Evolutionary conservation across 1,284 basidiomycete genomes (phyloP).

Genomic region (Volvariella surrecta): DNA sequence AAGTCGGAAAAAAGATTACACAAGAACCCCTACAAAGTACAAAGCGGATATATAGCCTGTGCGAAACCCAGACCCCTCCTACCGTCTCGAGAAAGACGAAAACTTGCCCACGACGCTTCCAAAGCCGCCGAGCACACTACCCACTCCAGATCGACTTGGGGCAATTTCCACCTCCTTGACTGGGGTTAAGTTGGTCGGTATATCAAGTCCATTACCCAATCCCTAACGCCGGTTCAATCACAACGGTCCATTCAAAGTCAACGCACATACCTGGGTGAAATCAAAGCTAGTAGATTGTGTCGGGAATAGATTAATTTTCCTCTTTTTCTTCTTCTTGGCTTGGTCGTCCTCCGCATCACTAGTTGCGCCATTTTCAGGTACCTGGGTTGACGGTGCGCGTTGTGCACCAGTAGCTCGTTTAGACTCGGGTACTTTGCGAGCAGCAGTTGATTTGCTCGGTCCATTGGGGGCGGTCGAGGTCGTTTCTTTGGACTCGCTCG

Average conservation of each 20-base stretch:
- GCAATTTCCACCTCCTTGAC: slow-evolving; percentile 44
- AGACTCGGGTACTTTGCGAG: background rate
- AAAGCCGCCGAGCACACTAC: slow-evolving; percentile 4
- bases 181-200: slow-evolving; percentile 56
- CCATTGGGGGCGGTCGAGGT: background rate
- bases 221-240: slow-evolving; percentile 10
- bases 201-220: slow-evolving; percentile 36
- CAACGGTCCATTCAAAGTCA: background rate
- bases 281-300: slow-evolving; percentile 12
- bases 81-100: too few species aligned
- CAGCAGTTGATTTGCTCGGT: background rate
- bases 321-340: slow-evolving; percentile 42
- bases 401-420: slow-evolving; percentile 14
- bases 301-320: slow-evolving; percentile 51
- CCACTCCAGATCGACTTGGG: slow-evolving; percentile 34
- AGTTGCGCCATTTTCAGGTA: slow-evolving; percentile 10
- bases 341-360: slow-evolving; percentile 18
- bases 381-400: background rate
- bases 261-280: slow-evolving; percentile 16
- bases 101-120: slow-evolving; percentile 1
- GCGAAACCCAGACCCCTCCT: too few species aligned
- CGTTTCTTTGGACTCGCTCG: too few species aligned
- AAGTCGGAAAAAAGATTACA: too few species aligned
- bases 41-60: too few species aligned
- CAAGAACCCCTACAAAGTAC: too few species aligned